Evolutionary conservation across 495 filamentous ascomycete species (phyloP).

Genomic region (Penicillium subrubescens): DNA sequence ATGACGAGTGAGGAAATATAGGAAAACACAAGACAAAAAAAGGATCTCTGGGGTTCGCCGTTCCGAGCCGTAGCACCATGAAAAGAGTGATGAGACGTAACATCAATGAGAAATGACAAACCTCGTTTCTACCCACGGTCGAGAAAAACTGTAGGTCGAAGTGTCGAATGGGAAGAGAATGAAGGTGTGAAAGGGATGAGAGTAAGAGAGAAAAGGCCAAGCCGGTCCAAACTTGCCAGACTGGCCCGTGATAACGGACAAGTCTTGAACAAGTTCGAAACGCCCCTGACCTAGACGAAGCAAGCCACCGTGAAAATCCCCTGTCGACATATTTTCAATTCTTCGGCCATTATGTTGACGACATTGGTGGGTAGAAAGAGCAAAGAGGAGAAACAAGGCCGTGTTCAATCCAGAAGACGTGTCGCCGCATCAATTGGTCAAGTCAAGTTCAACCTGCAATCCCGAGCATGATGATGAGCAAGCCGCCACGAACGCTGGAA

Average conservation of each 20-base stretch:
- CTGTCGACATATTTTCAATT: conserved; percentile 23
- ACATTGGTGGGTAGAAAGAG: conserved; percentile 33
- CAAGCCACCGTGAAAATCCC: conserved; percentile 25
- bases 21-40: conserved; percentile 29
- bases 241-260: neutral
- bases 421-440: conserved; percentile 19
- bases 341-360: conserved; percentile 30
- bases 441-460: conserved; percentile 36
- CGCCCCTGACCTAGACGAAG: conserved; percentile 21
- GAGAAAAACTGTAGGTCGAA: conserved; percentile 23
- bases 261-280: conserved; percentile 9
- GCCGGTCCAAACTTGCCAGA: neutral
- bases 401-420: conserved; percentile 19
- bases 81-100: conserved; percentile 43
- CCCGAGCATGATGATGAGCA: conserved; percentile 21
- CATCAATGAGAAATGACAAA: conserved; percentile 35
- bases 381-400: conserved; percentile 11
- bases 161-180: conserved; percentile 29
- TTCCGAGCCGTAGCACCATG: conserved; percentile 51
- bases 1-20: conserved; percentile 29
- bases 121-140: conserved; percentile 30
- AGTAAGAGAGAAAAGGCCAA: conserved; percentile 3
- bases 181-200: conserved; percentile 21
- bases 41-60: conserved; percentile 42
- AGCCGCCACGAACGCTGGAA: conserved; percentile 3